Conservation (phyloP, 345 rosid genomes). For the Streptanthus diversifolius region DNA sequence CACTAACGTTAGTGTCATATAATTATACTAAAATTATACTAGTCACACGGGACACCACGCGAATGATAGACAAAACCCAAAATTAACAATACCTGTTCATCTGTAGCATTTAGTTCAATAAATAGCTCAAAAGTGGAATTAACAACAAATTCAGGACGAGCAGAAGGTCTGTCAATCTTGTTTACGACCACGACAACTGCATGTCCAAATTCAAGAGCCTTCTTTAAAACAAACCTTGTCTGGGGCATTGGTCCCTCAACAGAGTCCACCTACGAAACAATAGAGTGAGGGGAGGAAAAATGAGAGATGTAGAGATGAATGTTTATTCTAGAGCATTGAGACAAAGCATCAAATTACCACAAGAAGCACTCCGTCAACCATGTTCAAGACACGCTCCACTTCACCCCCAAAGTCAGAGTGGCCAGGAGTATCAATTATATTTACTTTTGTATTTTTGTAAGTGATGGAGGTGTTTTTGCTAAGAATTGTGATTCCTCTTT, state of each 20-base stretch:
- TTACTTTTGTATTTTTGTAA: constrained; percentile 79
- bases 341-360: constrained; percentile 57
- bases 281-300: background rate
- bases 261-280: constrained; percentile 72
- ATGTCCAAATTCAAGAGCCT: constrained; percentile 95
- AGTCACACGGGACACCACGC: background rate
- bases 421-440: constrained; percentile 96
- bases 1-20: constrained; percentile 2
- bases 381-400: constrained; percentile 96
- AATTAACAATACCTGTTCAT: constrained; percentile 75
- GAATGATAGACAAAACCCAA: constrained; percentile 2
- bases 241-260: constrained; percentile 99
- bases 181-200: constrained; percentile 96
- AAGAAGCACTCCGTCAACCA: constrained; percentile 98
- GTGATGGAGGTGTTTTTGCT: constrained; percentile 95
- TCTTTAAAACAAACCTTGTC: constrained; percentile 92
- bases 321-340: background rate
- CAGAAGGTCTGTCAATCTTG: constrained; percentile 94
- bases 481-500: constrained; percentile 92
- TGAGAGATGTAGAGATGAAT: constrained; percentile 2
- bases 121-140: constrained; percentile 96
- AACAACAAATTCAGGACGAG: constrained; percentile 89
- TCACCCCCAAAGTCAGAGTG: constrained; percentile 99
- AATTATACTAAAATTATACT: background rate
- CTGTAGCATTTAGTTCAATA: constrained; percentile 93